Evolutionary conservation across 768 basidiomycete species (phyloP), one percentile per base, ranked within the genome.

Genomic region (Mycena sanguinolenta): DNA sequence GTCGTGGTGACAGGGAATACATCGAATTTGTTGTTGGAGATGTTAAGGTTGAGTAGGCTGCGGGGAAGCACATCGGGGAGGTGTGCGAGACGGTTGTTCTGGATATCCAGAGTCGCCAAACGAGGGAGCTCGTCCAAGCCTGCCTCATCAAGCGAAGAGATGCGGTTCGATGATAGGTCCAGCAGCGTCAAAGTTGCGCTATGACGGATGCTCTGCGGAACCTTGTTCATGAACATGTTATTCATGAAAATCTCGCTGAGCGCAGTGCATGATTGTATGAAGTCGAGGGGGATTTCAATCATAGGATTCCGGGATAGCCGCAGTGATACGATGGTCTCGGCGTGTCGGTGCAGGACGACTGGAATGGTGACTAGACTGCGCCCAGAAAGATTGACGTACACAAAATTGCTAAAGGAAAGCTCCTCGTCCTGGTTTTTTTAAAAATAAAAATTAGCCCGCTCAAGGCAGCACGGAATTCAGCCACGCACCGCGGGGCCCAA

Each of bases 271-370:
- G 92, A 89, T 79, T 97, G 94, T 60, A 98, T 92, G 78, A 99
- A 99, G 81, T 99, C 98, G 53, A 95, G 90, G 1, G 97, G 97
- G 38, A 99, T 92, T 79, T 98, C 97, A 58, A 96, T 88, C 88
- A 97, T 95, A 2, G 97, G 96, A 77, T 99, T 99, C 50, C 94
- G 90, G 3, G 96, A 97, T 17, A 99, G 87, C 71, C 93, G 94
- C 70, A 99, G 92, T 42, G 87, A 90, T 72, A 93, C 83, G 75
- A 99, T 96, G 28, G 88, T 88, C 72, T 92, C 90, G 4, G 96
- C 95, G 69, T 95, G 90, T 63, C 88, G 86, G 78, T 99, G 93
- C 14, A 98, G 85, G 69, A 90, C 84, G 73, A 97, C 91, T 1
- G 98, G 98, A 58, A 99, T 92, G 4, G 95, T 93, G 59, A 92